These are phyloP conservation scores for Wickerhamiella galacta DNA, from an alignment of 805 yeast genomes.

Conservation along the genomic window DNA sequence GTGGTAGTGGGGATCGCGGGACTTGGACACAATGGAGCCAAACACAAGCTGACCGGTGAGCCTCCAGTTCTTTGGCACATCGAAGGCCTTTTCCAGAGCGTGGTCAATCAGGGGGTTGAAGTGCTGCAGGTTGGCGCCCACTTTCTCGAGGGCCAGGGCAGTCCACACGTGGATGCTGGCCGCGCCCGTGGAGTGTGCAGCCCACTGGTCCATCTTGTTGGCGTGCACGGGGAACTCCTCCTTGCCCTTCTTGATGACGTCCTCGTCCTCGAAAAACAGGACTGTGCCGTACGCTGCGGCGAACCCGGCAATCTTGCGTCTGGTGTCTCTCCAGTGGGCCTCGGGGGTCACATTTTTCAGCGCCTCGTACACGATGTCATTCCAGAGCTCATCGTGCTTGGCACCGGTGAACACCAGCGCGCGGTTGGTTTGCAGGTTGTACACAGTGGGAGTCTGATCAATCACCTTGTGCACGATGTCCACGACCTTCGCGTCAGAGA, in stretches of 20 bases:
- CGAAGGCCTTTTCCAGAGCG: constrained; percentile 23
- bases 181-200: constrained; percentile 29
- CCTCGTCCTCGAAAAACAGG: constrained; percentile 30
- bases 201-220: constrained; percentile 32
- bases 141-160: constrained; percentile 28
- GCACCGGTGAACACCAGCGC: constrained; percentile 33
- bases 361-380: constrained; percentile 21
- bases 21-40: constrained; percentile 22
- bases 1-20: constrained; percentile 4
- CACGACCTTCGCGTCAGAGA: constrained; percentile 27
- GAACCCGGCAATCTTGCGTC: constrained; percentile 27
- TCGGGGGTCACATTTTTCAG: constrained; percentile 22
- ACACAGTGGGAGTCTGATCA: constrained; percentile 34
- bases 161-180: constrained; percentile 37
- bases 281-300: constrained; percentile 35
- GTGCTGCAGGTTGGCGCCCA: constrained; percentile 39
- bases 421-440: constrained; percentile 35
- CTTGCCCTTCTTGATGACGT: constrained; percentile 26
- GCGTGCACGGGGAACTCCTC: constrained; percentile 29
- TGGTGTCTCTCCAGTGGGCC: constrained; percentile 25
- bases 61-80: constrained; percentile 28
- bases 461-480: constrained; percentile 28
- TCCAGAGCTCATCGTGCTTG: constrained; percentile 32
- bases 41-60: constrained; percentile 36
- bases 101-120: constrained; percentile 31